Conservation (phyloP, 331 rosid species). For the Acacia concinna region DNA sequence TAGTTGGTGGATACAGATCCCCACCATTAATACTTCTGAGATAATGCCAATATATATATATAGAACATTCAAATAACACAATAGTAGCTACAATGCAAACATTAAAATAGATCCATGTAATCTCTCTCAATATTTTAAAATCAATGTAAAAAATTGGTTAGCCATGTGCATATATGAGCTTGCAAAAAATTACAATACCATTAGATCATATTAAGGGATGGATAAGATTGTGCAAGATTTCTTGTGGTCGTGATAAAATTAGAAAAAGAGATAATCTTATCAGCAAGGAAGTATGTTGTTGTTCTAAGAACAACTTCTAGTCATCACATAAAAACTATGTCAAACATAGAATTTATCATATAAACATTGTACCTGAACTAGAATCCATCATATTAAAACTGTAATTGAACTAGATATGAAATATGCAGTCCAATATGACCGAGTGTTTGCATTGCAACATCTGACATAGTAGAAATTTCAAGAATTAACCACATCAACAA, state of each 20-base stretch:
- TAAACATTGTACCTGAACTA: conserved; percentile 42
- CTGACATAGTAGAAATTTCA: conserved; percentile 73
- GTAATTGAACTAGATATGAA: conserved; percentile 71
- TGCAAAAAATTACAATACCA: too few species aligned
- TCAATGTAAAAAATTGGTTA: too few species aligned
- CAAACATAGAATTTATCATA: conserved; percentile 53
- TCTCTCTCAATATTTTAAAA: too few species aligned
- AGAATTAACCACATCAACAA: conserved; percentile 73
- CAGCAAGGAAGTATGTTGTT: background rate
- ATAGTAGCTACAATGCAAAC: too few species aligned
- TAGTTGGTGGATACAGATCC: too few species aligned
- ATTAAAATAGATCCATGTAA: too few species aligned
- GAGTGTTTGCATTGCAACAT: conserved; percentile 87
- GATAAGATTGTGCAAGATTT: too few species aligned
- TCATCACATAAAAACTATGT: conserved; percentile 42
- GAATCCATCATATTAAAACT: conserved; percentile 41
- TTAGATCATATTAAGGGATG: too few species aligned
- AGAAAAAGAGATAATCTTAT: background rate
- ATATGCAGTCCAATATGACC: conserved; percentile 85
- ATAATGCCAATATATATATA: too few species aligned
- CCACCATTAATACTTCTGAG: too few species aligned
- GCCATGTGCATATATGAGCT: too few species aligned
- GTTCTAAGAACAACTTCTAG: background rate
- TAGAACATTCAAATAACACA: too few species aligned
- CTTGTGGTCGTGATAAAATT: background rate